Base-by-base conservation (phyloP, 2,329 filamentous ascomycete species). In the Fusarium decemcellulare region DNA sequence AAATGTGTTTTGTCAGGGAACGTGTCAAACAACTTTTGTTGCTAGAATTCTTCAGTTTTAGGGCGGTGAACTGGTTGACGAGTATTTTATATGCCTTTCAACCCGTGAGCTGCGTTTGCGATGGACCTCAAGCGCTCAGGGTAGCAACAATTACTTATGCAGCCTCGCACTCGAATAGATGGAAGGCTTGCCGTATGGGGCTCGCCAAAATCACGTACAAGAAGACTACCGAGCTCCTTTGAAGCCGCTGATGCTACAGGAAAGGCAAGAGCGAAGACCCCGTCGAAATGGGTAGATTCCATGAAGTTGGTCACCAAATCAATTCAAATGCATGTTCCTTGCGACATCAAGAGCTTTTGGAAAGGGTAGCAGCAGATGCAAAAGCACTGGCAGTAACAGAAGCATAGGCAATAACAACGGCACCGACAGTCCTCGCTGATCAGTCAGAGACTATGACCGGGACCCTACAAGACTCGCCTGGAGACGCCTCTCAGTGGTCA, bases 341-440 rank as follows among this genome's bases (percentile, higher is more conserved):
- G 36, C 50, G 36, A 18, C 32, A 53, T 52, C 23, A 50, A 50
- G n/a, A 50, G 30, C 47, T 50, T 15, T 53, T 53, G 23, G 18
- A 39, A 53, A 40, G 8, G 36, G 4, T 53, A 40, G 50, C 27
- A 53, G 50, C 34, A 53, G 37, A 29, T 32, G 50, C 50, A 40
- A 42, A 53, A 12, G 51, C 39, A 29, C 40, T 37, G 40, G 29
- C 47, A 36, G 12, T 9, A 51, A 34, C 32, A 51, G 47, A 34
- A 16, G 47, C 29, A 51, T 37, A 30, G 18, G 14, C n/a, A 43
- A 23, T n/a, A 8, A 43, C 47, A 36, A 11, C 47, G 16, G 47
- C 47, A 36, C 32, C 29, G 30, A 18, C 0, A 51, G 3, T 51
- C 47, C 29, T 34, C 47, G 47, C 11, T 16, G 44, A 47, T 47